Conservation (phyloP, 768 basidiomycete genomes). For the Termitomyces sp. region DNA sequence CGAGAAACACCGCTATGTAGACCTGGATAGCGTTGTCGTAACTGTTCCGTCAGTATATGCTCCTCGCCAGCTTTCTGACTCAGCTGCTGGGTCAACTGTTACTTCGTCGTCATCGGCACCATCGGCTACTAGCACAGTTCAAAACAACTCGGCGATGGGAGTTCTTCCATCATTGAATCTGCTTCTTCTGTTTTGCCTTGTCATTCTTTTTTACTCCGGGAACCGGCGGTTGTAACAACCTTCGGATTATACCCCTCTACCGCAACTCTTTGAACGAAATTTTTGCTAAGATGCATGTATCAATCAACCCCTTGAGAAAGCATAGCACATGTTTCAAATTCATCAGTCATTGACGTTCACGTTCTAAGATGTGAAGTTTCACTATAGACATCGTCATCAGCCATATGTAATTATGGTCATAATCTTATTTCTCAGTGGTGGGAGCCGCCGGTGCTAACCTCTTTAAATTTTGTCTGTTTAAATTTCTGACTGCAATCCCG, state of each 20-base stretch:
- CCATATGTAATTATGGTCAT: not conserved
- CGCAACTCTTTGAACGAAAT: not conserved
- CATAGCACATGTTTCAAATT: not conserved
- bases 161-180: not conserved
- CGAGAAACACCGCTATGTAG: constrained; percentile 14
- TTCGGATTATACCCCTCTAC: not conserved
- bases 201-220: not conserved
- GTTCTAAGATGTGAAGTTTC: not conserved
- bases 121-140: not conserved
- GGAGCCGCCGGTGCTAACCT: not conserved
- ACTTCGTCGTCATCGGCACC: constrained; percentile 1
- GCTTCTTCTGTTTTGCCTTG: constrained; percentile 2
- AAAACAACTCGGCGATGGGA: not conserved
- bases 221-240: not conserved
- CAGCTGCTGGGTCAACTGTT: not conserved
- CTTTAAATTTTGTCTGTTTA: not conserved
- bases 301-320: not conserved
- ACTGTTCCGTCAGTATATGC: constrained; percentile 36
- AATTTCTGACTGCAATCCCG: not conserved
- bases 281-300: not conserved
- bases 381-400: not conserved
- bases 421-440: not conserved
- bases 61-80: constrained; percentile 24
- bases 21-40: constrained; percentile 40
- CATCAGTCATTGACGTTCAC: not conserved